Conservation (phyloP, 176 grass and related monocot genomes). For the Tillandsia fasciculata region DNA sequence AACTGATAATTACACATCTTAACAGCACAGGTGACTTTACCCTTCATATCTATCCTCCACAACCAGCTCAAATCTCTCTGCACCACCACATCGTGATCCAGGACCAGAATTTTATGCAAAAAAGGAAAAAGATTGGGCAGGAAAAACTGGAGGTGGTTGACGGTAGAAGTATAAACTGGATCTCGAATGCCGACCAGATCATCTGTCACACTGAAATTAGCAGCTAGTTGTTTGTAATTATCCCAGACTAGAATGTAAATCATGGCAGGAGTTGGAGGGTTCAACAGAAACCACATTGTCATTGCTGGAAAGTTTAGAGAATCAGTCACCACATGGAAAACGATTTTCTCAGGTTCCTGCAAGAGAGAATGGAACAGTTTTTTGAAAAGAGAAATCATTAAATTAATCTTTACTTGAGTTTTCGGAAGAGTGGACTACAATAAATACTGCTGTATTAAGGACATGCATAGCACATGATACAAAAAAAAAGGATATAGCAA, state of each 20-base stretch:
- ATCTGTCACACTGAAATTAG: slow-evolving; percentile 50
- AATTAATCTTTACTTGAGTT: too few species aligned
- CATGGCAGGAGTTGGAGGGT: slow-evolving; percentile 40
- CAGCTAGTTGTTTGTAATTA: slow-evolving; percentile 41
- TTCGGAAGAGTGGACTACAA: too few species aligned
- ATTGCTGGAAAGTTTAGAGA: slow-evolving; percentile 80
- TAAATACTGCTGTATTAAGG: too few species aligned
- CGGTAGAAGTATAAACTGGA: slow-evolving; percentile 53
- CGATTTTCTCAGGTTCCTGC: slow-evolving; percentile 64
- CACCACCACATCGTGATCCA: slow-evolving; percentile 91
- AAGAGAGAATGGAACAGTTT: background rate
- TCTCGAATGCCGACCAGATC: slow-evolving; percentile 38
- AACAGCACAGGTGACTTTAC: slow-evolving; percentile 63
- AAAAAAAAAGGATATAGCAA: too few species aligned
- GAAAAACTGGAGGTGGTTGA: slow-evolving; percentile 83
- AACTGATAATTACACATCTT: slow-evolving; percentile 43
- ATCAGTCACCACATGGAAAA: slow-evolving; percentile 88
- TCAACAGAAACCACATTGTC: slow-evolving; percentile 74
- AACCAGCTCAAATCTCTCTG: slow-evolving; percentile 50
- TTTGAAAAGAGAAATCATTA: too few species aligned
- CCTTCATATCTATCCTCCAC: slow-evolving; percentile 54
- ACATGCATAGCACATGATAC: too few species aligned
- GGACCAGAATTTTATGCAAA: slow-evolving; percentile 66
- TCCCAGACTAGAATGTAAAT: slow-evolving; percentile 46
- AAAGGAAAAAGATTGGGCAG: slow-evolving; percentile 71